Evolutionary conservation across 768 basidiomycete genomes (phyloP).

Genomic region (Coprinopsis sp.): DNA sequence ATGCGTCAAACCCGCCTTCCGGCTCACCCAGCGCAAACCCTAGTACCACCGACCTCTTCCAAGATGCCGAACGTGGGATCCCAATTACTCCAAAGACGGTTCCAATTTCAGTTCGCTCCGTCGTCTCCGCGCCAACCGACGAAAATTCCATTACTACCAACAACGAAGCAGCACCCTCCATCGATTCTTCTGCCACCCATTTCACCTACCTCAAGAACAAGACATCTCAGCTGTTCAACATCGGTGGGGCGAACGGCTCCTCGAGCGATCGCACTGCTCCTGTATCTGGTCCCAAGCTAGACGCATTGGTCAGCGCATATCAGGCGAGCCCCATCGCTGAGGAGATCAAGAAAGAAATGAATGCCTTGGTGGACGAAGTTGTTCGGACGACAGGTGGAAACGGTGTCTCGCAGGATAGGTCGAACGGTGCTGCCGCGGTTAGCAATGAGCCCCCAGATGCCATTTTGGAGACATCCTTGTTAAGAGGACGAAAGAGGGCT

Average conservation of each 20-base stretch:
- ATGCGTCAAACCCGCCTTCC: slow-evolving; percentile 33
- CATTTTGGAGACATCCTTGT: slow-evolving; percentile 57
- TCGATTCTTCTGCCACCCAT: slow-evolving; percentile 38
- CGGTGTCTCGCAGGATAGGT: too few species aligned
- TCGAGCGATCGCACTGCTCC: slow-evolving; percentile 9
- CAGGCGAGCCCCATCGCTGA: slow-evolving; percentile 60
- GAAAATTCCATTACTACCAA: slow-evolving; percentile 36
- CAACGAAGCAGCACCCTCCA: slow-evolving; percentile 25
- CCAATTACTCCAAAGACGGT: slow-evolving; percentile 21
- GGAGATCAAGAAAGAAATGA: slow-evolving; percentile 59
- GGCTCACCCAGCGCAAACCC: slow-evolving; percentile 37
- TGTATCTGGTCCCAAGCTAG: slow-evolving; percentile 58
- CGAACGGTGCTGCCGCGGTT: slow-evolving; percentile 17
- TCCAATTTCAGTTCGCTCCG: slow-evolving; percentile 36
- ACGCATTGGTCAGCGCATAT: slow-evolving; percentile 70
- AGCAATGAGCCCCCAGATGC: slow-evolving; percentile 59
- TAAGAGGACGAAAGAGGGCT: slow-evolving; percentile 75
- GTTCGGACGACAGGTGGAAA: slow-evolving; percentile 21
- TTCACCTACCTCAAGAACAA: slow-evolving; percentile 56
- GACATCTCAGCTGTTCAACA: slow-evolving; percentile 68
- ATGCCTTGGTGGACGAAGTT: slow-evolving; percentile 36
- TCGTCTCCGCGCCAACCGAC: slow-evolving; percentile 43
- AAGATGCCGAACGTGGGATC: slow-evolving; percentile 70
- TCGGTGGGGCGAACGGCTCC: slow-evolving; percentile 37
- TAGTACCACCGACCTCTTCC: slow-evolving; percentile 28